Evolutionary conservation across 345 rosid species (phyloP), one percentile per base, ranked within the genome.

Genomic region (Eucalyptus marginata): DNA sequence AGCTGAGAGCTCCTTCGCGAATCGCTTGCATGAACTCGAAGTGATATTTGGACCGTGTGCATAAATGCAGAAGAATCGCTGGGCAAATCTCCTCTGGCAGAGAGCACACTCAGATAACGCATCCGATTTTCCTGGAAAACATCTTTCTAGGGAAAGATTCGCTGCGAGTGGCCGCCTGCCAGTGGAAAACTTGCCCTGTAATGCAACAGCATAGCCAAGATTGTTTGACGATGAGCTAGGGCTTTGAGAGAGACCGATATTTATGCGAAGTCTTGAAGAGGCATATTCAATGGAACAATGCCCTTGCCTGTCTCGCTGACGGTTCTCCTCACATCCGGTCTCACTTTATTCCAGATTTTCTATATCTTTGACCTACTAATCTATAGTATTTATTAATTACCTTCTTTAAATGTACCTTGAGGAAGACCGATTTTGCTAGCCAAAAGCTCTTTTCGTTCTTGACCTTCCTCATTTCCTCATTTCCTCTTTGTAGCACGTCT

Each of bases 71-170:
- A 56, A 7, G 86, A 86, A 86, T 86, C 52, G 88, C 90, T 68
- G 90, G 86, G 88, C 88, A 89, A 89, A 89, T 89, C 90, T 86
- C 86, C 90, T 86, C 92, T 94, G 96, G 97, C 97, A 94, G 87
- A 83, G 87, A 83, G 87, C 81, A 66, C 81, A 17, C 81, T 71
- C 81, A 71, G 81, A 68, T 8, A 5, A 33, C 13, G 80, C 44
- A 68, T 33, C 24, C 24, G 66, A 64, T 86, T 33, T 33, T 68
- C 79, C 87, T 88, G 68, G 68, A 8, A 11, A 46, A 33, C 79
- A 88, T 86, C 64, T 71, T 89, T 83, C 89, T 52, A 56, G 79
- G 86, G 90, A 89, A 89, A 66, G 79, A n/a, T 66, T 15, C 40
- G 10, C 9, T 66, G 12, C 86, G 22, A 91, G 56, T 87, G 90